Evolutionary conservation across 2,329 filamentous ascomycete species (phyloP).

Genomic region (Fusarium oligoseptatum): DNA sequence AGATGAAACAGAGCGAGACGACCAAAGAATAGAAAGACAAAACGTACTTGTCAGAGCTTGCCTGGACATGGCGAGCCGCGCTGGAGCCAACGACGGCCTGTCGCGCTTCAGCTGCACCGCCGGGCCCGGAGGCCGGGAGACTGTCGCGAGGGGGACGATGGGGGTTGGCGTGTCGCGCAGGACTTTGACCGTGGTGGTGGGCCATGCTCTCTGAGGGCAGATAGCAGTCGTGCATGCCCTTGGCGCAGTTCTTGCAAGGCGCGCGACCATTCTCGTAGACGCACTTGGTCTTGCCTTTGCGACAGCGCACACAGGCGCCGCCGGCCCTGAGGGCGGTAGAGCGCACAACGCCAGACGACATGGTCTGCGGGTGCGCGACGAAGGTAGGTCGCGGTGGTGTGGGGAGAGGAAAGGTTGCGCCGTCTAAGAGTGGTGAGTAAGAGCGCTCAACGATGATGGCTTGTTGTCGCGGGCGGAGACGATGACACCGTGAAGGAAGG

Average conservation of each 20-base stretch:
- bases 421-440: constrained; percentile 16
- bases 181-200: constrained; percentile 71
- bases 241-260: constrained; percentile 74
- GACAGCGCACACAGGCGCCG: constrained; percentile 72
- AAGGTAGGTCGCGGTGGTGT: constrained; percentile 1
- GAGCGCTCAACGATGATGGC: not conserved
- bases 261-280: constrained; percentile 73
- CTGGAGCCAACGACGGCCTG: constrained; percentile 58
- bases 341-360: constrained; percentile 65
- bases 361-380: constrained; percentile 37
- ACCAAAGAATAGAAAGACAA: constrained; percentile 15
- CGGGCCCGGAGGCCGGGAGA: constrained; percentile 65
- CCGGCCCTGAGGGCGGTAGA: constrained; percentile 72
- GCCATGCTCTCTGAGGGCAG: constrained; percentile 71
- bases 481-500: constrained; percentile 2
- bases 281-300: constrained; percentile 74
- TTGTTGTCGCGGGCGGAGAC: constrained; percentile 9
- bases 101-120: constrained; percentile 60
- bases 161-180: constrained; percentile 62
- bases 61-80: constrained; percentile 62
- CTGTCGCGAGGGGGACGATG: constrained; percentile 67
- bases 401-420: constrained; percentile 2
- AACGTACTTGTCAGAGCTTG: constrained; percentile 69
- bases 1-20: constrained; percentile 9
- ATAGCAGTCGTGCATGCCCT: constrained; percentile 74